Conservation (phyloP, 2,329 filamentous ascomycete species). For the Penicillium aurantiogriseum region DNA sequence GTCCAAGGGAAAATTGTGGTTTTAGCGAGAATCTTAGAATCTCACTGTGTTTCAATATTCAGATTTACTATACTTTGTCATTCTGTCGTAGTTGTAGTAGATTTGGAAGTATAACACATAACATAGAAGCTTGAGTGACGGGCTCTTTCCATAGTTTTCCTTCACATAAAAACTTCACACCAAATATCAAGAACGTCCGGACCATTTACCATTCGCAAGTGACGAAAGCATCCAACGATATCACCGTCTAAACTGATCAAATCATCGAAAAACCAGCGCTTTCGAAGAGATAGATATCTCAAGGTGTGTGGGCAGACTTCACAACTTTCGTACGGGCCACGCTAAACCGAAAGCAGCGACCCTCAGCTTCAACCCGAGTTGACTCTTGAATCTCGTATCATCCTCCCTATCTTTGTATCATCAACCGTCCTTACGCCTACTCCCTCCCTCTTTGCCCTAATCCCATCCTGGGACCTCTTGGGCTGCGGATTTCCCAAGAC, state of each 20-base stretch:
- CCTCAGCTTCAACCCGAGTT: constrained; percentile 42
- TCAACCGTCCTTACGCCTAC: constrained; percentile 29
- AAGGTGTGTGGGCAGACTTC: constrained; percentile 27
- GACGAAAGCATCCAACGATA: not conserved
- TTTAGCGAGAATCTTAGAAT: constrained; percentile 22
- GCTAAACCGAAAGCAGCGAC: constrained; percentile 45
- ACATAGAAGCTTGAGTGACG: not conserved
- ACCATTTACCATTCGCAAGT: not conserved
- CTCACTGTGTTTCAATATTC: constrained; percentile 23
- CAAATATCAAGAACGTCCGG: not conserved
- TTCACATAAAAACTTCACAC: not conserved
- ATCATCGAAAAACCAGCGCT: not conserved
- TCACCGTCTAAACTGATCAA: not conserved
- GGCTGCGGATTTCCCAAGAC: constrained; percentile 24
- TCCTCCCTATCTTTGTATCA: constrained; percentile 34
- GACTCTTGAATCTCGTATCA: constrained; percentile 27
- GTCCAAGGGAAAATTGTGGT: constrained; percentile 33
- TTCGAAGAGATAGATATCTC: not conserved
- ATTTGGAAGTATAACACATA: not conserved
- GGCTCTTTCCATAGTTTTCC: not conserved
- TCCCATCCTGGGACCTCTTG: constrained; percentile 29
- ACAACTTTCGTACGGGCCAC: constrained; percentile 25
- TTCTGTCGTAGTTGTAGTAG: constrained; percentile 11
- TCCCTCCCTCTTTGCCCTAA: constrained; percentile 17
- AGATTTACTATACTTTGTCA: not conserved